These are phyloP conservation scores for Diaporthe batatas DNA, from an alignment of 2,329 filamentous ascomycete genomes.

Conservation along the genomic window DNA sequence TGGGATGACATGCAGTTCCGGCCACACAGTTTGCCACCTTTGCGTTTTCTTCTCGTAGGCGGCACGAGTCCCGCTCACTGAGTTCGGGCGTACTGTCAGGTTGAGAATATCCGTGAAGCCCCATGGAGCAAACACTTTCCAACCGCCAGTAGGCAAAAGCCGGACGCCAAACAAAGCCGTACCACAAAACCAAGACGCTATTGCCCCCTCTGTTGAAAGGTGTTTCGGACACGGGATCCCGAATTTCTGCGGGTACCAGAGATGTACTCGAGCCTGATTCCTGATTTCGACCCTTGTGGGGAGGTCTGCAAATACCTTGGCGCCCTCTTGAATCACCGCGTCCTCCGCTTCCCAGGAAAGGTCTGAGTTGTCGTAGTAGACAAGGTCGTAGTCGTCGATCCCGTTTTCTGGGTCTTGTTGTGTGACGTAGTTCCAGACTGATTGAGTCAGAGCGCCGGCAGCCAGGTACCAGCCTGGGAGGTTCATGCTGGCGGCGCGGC, in stretches of 20 bases:
- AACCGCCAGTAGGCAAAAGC: conserved; percentile 45
- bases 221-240: conserved; percentile 50
- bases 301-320: conserved; percentile 49
- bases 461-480: conserved; percentile 46
- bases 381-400: conserved; percentile 55
- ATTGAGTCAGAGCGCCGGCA: conserved; percentile 53
- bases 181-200: conserved; percentile 53
- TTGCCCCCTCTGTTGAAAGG: conserved; percentile 50
- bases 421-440: conserved; percentile 54
- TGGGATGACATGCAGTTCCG: conserved; percentile 45
- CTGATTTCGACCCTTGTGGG: conserved; percentile 53
- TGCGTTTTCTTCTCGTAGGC: conserved; percentile 50
- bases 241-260: conserved; percentile 53
- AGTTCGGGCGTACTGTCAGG: conserved; percentile 52
- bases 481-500: conserved; percentile 39
- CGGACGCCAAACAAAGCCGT: conserved; percentile 52
- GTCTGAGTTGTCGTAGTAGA: conserved; percentile 53
- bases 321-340: conserved; percentile 49
- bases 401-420: conserved; percentile 49
- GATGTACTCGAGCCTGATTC: conserved; percentile 55
- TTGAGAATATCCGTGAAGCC: conserved; percentile 54
- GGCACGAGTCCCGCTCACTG: conserved; percentile 47
- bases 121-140: conserved; percentile 53
- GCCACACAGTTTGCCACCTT: conserved; percentile 51
- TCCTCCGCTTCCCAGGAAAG: conserved; percentile 55